These are phyloP conservation scores for Parascedosporium putredinis DNA, from an alignment of 2,329 filamentous ascomycete species.

Conservation along the genomic window DNA sequence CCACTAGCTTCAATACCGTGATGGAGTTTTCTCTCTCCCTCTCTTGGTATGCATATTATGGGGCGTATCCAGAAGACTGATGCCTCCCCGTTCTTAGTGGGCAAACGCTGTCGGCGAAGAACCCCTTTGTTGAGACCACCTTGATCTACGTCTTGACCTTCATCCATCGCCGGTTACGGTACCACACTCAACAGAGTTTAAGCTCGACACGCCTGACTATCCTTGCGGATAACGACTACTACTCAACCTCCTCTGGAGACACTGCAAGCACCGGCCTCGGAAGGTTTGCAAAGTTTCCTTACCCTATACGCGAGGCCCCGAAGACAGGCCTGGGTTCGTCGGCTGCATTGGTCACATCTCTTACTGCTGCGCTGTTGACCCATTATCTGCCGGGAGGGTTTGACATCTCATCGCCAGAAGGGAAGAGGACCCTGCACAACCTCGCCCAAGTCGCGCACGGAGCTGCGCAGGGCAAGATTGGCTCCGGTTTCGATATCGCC, in stretches of 20 bases:
- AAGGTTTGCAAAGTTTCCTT: slow-evolving; percentile 68
- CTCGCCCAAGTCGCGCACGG: slow-evolving; percentile 90
- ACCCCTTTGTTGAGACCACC: slow-evolving; percentile 88
- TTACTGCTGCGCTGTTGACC: slow-evolving; percentile 66
- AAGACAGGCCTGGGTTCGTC: slow-evolving; percentile 96
- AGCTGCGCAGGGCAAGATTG: slow-evolving; percentile 92
- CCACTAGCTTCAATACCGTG: too few species aligned
- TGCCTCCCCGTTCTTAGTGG: slow-evolving; percentile 33
- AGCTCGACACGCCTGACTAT: slow-evolving; percentile 69
- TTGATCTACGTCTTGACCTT: slow-evolving; percentile 82
- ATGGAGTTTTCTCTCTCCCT: slow-evolving; percentile 17
- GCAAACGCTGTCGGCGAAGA: slow-evolving; percentile 31
- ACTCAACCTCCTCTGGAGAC: slow-evolving; percentile 48
- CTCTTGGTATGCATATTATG: not conserved
- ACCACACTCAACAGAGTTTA: slow-evolving; percentile 35
- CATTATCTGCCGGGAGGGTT: slow-evolving; percentile 60
- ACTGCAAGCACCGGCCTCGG: slow-evolving; percentile 14
- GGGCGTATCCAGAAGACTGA: too few species aligned
- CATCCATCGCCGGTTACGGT: slow-evolving; percentile 33
- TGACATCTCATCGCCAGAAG: slow-evolving; percentile 41
- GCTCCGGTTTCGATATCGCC: slow-evolving; percentile 91
- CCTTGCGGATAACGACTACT: slow-evolving; percentile 93
- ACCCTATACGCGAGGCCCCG: slow-evolving; percentile 67
- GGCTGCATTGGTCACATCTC: slow-evolving; percentile 81
- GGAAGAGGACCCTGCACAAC: slow-evolving; percentile 67